These are phyloP conservation scores for Leccinum barrowsii DNA, from an alignment of 768 basidiomycete genomes.

Conservation along the genomic window DNA sequence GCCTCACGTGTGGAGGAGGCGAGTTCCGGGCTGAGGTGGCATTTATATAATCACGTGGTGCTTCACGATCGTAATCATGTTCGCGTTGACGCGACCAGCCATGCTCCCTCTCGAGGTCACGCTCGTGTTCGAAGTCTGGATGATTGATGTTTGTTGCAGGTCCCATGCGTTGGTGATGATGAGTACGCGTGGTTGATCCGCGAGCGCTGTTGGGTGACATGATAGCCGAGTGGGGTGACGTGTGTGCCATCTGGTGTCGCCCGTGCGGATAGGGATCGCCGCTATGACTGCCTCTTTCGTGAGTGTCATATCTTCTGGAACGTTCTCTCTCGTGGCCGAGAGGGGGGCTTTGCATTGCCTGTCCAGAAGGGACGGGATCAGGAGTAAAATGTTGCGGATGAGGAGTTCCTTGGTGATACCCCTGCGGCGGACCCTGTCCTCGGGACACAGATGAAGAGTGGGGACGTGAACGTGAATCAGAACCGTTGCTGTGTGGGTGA, in stretches of 20 bases:
- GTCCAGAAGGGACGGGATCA: conserved; percentile 45
- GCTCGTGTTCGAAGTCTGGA: conserved; percentile 33
- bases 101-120: conserved; percentile 49
- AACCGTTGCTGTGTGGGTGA: conserved; percentile 39
- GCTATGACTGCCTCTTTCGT: conserved; percentile 37
- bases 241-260: conserved; percentile 29
- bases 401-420: conserved; percentile 35
- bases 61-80: conserved; percentile 41
- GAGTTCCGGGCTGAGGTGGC: conserved; percentile 37
- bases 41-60: conserved; percentile 30
- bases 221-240: conserved; percentile 34
- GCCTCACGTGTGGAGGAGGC: conserved; percentile 36
- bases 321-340: conserved; percentile 41
- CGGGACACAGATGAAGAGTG: conserved; percentile 52
- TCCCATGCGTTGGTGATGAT: conserved; percentile 66
- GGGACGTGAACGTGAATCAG: conserved; percentile 46
- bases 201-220: conserved; percentile 34
- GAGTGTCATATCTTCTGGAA: conserved; percentile 47
- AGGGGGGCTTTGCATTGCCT: conserved; percentile 48
- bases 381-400: conserved; percentile 45
- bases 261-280: conserved; percentile 33
- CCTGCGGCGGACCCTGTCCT: conserved; percentile 34
- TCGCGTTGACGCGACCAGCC: conserved; percentile 37
- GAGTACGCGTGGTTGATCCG: conserved; percentile 41
- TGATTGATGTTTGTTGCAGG: conserved; percentile 55